A percentile compares a stretch with the other conserved stretches of the same genome.
phyloP scores from a whole-genome alignment of 225 moss, liverwort and hornwort species.

The Thuidium tamariscinum region DNA sequence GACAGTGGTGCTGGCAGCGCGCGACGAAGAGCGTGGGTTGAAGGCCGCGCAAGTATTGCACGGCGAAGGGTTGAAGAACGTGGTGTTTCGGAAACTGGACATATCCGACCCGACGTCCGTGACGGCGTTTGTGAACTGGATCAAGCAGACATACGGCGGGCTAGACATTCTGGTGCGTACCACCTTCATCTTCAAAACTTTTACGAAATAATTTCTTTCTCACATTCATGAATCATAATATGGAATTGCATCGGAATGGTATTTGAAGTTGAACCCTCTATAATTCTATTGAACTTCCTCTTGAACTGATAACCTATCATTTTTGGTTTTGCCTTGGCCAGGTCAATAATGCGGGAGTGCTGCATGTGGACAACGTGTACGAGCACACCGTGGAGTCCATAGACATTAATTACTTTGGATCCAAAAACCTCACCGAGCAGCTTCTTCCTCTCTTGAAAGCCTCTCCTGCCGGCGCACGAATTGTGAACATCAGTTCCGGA shows the following conservation, averaged over 20 bases:
- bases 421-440: background rate
- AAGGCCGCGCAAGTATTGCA: background rate
- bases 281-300: background rate
- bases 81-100: background rate
- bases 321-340: background rate
- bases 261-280: background rate
- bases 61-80: background rate
- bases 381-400: background rate
- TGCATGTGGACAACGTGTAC: background rate
- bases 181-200: background rate
- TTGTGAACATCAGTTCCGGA: conserved; percentile 12
- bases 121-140: background rate
- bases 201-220: background rate
- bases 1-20: background rate
- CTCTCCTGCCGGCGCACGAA: conserved; percentile 19
- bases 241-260: background rate
- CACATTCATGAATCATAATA: background rate
- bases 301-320: background rate
- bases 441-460: conserved; percentile 10
- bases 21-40: background rate
- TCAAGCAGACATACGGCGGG: background rate
- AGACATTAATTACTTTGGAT: conserved; percentile 13
- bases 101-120: background rate
- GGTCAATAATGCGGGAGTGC: conserved; percentile 39
- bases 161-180: background rate